Evolutionary conservation across 148 eudicot genomes (phyloP).

Genomic region (Polygonum aviculare): DNA sequence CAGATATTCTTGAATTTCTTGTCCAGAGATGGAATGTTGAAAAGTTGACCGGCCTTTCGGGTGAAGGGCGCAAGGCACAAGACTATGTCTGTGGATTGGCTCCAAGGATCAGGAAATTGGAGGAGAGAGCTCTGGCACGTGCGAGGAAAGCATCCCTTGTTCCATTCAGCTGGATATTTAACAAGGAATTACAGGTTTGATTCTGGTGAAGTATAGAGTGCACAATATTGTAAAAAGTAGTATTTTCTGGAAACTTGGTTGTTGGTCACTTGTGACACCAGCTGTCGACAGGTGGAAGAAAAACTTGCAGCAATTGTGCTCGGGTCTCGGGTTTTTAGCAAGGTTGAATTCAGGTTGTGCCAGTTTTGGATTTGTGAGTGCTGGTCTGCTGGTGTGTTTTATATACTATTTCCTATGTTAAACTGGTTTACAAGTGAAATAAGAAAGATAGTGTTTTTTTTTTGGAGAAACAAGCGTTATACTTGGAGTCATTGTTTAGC

Average conservation of each 20-base stretch:
- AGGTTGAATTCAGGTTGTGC: too few species aligned
- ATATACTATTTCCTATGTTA: too few species aligned
- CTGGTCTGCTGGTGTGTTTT: too few species aligned
- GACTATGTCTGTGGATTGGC: slow-evolving; percentile 36
- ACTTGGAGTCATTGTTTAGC: too few species aligned
- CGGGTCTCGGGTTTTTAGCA: too few species aligned
- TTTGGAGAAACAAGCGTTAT: too few species aligned
- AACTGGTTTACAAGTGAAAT: too few species aligned
- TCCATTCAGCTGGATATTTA: slow-evolving; percentile 42
- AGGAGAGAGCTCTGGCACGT: slow-evolving; percentile 35
- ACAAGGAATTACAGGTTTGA: slow-evolving; percentile 21
- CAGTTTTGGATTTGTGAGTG: too few species aligned
- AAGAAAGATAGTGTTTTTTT: too few species aligned
- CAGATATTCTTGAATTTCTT: slow-evolving; percentile 33
- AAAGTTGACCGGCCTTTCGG: slow-evolving; percentile 25
- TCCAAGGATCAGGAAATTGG: slow-evolving; percentile 37
- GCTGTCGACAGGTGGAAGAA: neutral
- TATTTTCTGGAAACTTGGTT: neutral
- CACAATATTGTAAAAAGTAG: neutral
- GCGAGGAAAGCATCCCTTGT: slow-evolving; percentile 28
- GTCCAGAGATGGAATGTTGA: slow-evolving; percentile 36
- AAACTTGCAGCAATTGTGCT: too few species aligned
- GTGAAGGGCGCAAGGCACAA: slow-evolving; percentile 35
- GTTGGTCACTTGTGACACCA: neutral
- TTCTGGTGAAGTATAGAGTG: neutral